Conservation (phyloP, 306 rosid species). For the Carpinus viminea region DNA sequence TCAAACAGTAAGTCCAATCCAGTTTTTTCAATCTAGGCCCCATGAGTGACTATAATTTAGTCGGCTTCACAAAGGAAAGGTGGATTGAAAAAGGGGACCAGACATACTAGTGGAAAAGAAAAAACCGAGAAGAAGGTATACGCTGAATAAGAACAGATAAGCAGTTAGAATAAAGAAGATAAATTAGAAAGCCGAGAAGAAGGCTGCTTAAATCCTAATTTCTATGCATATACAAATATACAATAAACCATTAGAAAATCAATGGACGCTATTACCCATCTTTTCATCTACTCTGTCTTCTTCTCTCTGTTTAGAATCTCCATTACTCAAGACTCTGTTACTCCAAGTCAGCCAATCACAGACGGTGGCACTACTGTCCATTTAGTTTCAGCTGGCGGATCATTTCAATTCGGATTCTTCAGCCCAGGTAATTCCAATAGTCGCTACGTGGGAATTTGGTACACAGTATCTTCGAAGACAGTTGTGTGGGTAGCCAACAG, state of each 20-base stretch:
- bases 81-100: too few relatives aligned
- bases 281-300: not conserved
- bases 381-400: not conserved
- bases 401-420: not conserved
- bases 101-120: too few relatives aligned
- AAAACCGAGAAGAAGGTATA: too few relatives aligned
- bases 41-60: too few relatives aligned
- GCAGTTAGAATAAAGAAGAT: too few relatives aligned
- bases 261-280: not conserved
- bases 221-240: too few relatives aligned
- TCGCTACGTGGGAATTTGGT: not conserved
- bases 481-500: slow-evolving; percentile 2
- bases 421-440: not conserved
- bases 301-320: not conserved
- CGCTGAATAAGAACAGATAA: too few relatives aligned
- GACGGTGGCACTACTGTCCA: not conserved
- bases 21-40: too few relatives aligned
- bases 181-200: too few relatives aligned
- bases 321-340: not conserved
- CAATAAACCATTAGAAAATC: not conserved
- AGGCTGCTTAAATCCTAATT: too few relatives aligned
- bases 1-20: too few relatives aligned
- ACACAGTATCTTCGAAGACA: not conserved
- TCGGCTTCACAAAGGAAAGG: too few relatives aligned
- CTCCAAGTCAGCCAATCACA: not conserved